A percentile compares a stretch with the other conserved stretches of the same genome.
These are phyloP conservation scores for Podaxis sp. DNA, from an alignment of 768 basidiomycete genomes.

Conservation along the genomic window DNA sequence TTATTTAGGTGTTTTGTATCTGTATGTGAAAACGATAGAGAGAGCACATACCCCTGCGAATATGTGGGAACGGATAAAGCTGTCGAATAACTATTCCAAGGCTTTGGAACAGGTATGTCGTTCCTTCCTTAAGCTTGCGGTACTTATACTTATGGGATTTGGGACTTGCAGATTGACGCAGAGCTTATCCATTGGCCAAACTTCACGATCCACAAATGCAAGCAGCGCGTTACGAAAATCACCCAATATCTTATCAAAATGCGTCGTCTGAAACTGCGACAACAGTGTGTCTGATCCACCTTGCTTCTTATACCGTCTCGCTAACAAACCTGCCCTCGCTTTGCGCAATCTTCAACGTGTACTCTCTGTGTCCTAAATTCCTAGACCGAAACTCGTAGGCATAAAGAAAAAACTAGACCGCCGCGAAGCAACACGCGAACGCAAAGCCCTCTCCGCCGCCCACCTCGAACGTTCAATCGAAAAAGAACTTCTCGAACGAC, in stretches of 20 bases:
- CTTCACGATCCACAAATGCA: slow-evolving; percentile 97
- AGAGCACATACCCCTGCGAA: slow-evolving; percentile 93
- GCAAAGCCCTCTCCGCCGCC: slow-evolving; percentile 94
- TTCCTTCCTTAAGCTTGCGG: neutral
- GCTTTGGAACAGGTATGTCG: slow-evolving; percentile 86
- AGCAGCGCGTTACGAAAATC: slow-evolving; percentile 98
- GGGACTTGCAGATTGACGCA: slow-evolving; percentile 72
- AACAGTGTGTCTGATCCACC: slow-evolving; percentile 60
- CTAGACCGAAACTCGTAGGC: slow-evolving; percentile 88
- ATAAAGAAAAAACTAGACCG: slow-evolving; percentile 97
- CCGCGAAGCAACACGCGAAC: slow-evolving; percentile 88
- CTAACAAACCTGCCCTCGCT: neutral
- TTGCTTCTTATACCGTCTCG: neutral
- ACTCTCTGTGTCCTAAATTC: neutral
- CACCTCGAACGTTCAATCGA: slow-evolving; percentile 94
- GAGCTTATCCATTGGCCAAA: slow-evolving; percentile 99
- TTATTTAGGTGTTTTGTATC: slow-evolving; percentile 72
- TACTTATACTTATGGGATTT: neutral
- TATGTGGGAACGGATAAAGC: slow-evolving; percentile 96
- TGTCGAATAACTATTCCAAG: slow-evolving; percentile 93
- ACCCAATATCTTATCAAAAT: slow-evolving; percentile 99
- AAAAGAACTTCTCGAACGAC: slow-evolving; percentile 92
- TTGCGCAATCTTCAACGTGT: neutral
- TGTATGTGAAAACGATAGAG: slow-evolving; percentile 97
- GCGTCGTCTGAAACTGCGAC: slow-evolving; percentile 82